Percentiles rank a stretch among this genome's conserved stretches.
phyloP scores from a whole-genome alignment of 148 eudicot species.

The Chenopodium album region DNA sequence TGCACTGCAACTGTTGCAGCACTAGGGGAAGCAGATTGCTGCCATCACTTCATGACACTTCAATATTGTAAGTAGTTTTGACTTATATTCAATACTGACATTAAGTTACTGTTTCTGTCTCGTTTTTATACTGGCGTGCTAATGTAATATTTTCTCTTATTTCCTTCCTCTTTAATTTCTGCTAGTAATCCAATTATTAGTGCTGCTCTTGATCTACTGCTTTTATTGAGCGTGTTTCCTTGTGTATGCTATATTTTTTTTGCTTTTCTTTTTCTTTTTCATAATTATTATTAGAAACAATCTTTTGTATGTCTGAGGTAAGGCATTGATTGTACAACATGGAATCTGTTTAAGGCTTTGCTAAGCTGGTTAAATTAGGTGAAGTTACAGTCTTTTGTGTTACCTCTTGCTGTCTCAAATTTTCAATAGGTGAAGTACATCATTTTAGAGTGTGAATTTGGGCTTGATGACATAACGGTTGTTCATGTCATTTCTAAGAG shows the following conservation, averaged over 20 bases:
- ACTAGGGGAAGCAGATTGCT: conserved; percentile 40
- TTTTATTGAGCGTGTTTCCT: not conserved
- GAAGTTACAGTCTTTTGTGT: not conserved
- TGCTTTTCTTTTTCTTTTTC: not conserved
- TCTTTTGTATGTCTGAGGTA: not conserved
- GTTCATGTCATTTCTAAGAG: conserved; percentile 5
- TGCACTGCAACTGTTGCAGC: conserved; percentile 77
- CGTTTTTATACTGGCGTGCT: not conserved
- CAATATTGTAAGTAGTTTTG: conserved; percentile 60
- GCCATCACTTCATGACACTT: conserved; percentile 77
- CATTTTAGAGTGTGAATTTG: conserved; percentile 3
- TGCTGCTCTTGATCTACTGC: conserved; percentile 1
- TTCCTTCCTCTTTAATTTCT: not conserved
- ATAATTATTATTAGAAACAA: not conserved
- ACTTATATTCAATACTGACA: not conserved
- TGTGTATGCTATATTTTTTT: not conserved
- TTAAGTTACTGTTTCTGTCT: not conserved
- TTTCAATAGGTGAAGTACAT: not conserved
- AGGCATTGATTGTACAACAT: not conserved
- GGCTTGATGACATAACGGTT: not conserved
- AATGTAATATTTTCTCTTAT: not conserved
- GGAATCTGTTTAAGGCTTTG: not conserved
- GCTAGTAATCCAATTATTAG: not conserved
- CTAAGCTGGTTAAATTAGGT: not conserved
- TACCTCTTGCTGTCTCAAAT: not conserved